Base-by-base conservation (phyloP, 176 grass and related monocot genomes). In the Carex cristatella region DNA sequence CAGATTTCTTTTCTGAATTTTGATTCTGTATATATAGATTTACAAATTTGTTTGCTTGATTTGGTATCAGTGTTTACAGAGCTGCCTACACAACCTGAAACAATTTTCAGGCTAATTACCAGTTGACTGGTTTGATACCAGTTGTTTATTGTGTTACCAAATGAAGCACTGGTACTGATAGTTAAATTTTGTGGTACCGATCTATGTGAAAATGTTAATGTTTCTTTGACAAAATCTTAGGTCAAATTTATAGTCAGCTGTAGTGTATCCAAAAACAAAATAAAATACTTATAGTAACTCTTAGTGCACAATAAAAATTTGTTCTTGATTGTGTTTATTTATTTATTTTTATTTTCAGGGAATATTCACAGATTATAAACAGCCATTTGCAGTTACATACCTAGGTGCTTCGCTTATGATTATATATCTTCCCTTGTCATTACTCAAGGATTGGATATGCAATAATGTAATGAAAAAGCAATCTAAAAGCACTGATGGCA, bases 351-450 rank as follows among this genome's bases (percentile, higher is more conserved):
- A 11, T 81, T 79, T 86, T 81, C 93, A 98, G 95, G 95, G 80
- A 69, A 98, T 98, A 89, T 98, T 92, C 79, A 86, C 89, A n/a
- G 89, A 94, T 77, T 98, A 98, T 87, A 93, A 92, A 58, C 96
- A 98, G 48, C 96, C 96, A 3, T 98, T 98, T 18, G 96, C 88
- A 79, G 81, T 98, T 44, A 98, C 96, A 72, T 98, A 98, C 81
- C 86, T 95, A 77, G 96, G 96, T 64, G 85, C 93, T 68, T 98
- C 93, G 15, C 91, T 98, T 64, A 95, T 98, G 96, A 85, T 98
- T 56, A 88, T 98, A 70, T 98, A 98, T 71, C 91, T 98, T 12
- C 96, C 96, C 10, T 48, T 98, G 85, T 85, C 96, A 54, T 91
- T 94, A 69, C 59, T 98, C 2, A 95, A 95, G 79, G 96, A 98